Conservation (phyloP, 2,329 filamentous ascomycete species). For the Colletotrichum karsti region DNA sequence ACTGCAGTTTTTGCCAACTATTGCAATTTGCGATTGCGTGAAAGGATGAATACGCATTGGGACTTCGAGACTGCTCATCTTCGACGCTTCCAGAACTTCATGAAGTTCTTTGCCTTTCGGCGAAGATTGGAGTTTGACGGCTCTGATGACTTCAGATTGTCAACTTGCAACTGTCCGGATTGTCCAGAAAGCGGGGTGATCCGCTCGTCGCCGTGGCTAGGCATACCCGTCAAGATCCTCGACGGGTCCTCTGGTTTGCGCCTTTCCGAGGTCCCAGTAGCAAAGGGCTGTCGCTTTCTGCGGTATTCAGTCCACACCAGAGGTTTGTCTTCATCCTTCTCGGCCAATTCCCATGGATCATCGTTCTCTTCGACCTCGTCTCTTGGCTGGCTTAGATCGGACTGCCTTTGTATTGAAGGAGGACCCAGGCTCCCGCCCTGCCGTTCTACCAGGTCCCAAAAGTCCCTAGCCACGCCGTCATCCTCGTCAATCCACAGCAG, state of each 20-base stretch:
- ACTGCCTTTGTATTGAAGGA: background rate
- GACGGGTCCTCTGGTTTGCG: no score
- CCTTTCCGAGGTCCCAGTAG: no score
- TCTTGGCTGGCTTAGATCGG: background rate
- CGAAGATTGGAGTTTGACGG: no score
- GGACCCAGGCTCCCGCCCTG: background rate
- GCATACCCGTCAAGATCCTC: no score
- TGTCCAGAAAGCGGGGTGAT: no score
- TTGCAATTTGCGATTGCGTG: background rate
- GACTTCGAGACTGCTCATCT: no score
- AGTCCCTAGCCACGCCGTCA: background rate
- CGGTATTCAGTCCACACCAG: background rate
- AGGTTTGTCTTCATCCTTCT: background rate
- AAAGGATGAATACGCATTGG: no score
- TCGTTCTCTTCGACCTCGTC: background rate
- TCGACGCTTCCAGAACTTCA: background rate
- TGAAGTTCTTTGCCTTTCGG: background rate
- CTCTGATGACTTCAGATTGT: no score
- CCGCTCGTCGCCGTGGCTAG: no score
- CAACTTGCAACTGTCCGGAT: no score
- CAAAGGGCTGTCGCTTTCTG: no score
- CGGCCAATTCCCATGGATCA: background rate
- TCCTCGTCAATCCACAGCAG: background rate
- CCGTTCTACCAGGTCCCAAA: background rate
- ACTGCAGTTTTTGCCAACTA: no score